Percentiles rank a stretch among this genome's conserved stretches.
Evolutionary conservation across 208 protist species (phyloP).

Genomic region (Acanthamoeba royreba): DNA sequence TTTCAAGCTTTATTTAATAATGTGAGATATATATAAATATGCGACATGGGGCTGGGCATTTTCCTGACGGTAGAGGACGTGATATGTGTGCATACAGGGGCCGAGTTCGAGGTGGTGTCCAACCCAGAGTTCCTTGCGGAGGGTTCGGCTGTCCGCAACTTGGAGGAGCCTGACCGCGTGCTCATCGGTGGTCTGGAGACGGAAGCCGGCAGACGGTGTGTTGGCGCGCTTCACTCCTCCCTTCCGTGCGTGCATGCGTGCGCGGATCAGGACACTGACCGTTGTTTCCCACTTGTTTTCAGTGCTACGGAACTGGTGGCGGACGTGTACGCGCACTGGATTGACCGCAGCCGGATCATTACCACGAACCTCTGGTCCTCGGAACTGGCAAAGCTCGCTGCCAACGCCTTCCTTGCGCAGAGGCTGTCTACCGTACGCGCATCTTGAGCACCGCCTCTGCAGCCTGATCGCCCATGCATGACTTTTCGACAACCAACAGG

Average conservation of each 20-base stretch:
- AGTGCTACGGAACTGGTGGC: conserved; percentile 77
- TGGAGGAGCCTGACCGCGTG: conserved; percentile 92
- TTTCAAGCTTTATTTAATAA: too few species aligned
- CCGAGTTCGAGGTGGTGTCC: conserved; percentile 91
- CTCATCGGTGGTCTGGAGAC: conserved; percentile 91
- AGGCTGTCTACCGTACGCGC: conserved; percentile 91
- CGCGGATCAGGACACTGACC: too few species aligned
- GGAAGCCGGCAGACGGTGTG: background rate
- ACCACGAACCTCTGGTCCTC: conserved; percentile 94
- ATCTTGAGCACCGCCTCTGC: background rate
- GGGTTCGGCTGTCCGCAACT: conserved; percentile 90
- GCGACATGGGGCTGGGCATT: too few species aligned
- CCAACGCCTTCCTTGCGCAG: conserved; percentile 97
- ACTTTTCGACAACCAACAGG: background rate
- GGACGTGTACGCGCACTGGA: conserved; percentile 88
- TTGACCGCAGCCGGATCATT: conserved; percentile 88
- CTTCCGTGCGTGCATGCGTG: background rate
- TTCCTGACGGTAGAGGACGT: too few species aligned
- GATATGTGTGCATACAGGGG: too few species aligned
- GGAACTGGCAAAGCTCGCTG: conserved; percentile 96
- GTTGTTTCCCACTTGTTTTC: background rate
- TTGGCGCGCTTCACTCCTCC: background rate
- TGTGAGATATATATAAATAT: too few species aligned
- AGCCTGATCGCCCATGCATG: background rate
- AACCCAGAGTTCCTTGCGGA: conserved; percentile 98